A percentile compares a stretch with the other conserved stretches of the same genome.
These are phyloP conservation scores for Fremontodendron californicum DNA, from an alignment of 345 rosid species.

Conservation along the genomic window DNA sequence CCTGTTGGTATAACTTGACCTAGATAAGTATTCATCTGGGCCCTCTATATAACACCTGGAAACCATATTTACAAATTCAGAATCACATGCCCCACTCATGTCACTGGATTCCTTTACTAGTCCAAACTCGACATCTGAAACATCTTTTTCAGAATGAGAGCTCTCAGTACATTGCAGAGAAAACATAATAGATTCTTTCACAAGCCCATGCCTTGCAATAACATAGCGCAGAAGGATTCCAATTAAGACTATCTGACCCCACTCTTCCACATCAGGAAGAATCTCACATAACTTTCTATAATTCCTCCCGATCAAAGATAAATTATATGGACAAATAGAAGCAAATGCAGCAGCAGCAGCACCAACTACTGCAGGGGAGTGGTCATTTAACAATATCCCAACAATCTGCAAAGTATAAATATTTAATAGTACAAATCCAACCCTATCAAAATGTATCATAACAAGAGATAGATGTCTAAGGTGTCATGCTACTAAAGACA, in stretches of 20 bases:
- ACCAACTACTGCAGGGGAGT: slow-evolving; percentile 88
- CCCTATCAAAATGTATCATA: background rate
- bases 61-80: slow-evolving; percentile 45
- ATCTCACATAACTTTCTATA: slow-evolving; percentile 78
- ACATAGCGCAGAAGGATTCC: slow-evolving; percentile 73
- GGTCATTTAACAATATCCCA: slow-evolving; percentile 70
- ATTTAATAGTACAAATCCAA: slow-evolving; percentile 4
- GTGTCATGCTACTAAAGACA: background rate
- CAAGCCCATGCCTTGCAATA: slow-evolving; percentile 84
- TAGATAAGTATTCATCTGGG: slow-evolving; percentile 78
- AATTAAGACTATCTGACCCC: slow-evolving; percentile 91
- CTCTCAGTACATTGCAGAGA: slow-evolving; percentile 44
- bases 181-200: slow-evolving; percentile 81
- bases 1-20: slow-evolving; percentile 42
- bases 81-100: slow-evolving; percentile 28
- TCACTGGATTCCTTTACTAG: slow-evolving; percentile 33
- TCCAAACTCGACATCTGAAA: slow-evolving; percentile 30
- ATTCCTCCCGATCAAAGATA: slow-evolving; percentile 58
- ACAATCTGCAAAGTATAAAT: slow-evolving; percentile 55
- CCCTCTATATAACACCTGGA: slow-evolving; percentile 85
- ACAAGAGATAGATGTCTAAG: background rate
- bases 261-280: slow-evolving; percentile 97
- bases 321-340: slow-evolving; percentile 80
- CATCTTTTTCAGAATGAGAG: slow-evolving; percentile 43
- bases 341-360: slow-evolving; percentile 93